Conservation (phyloP, 2,329 filamentous ascomycete genomes). For the Coniochaeta sp. region DNA sequence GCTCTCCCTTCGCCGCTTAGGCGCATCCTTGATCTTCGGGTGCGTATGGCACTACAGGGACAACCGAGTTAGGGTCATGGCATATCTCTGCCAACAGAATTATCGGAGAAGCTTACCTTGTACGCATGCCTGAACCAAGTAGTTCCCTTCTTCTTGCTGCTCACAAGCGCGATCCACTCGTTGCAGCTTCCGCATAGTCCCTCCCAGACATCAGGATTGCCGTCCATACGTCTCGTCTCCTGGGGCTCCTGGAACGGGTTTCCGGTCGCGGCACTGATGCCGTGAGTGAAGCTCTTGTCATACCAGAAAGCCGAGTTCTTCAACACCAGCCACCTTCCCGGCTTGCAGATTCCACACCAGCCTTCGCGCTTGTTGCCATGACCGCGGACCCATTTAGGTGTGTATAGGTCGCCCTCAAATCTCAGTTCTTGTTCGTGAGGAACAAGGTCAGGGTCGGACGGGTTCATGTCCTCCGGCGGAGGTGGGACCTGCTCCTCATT, state of each 20-base stretch:
- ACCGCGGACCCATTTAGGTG: conserved; percentile 74
- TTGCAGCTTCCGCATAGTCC: conserved; percentile 71
- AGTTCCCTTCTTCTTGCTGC: conserved; percentile 86
- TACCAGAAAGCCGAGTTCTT: conserved; percentile 94
- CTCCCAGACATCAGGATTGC: conserved; percentile 76
- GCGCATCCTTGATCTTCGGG: conserved; percentile 62
- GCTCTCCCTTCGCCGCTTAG: conserved; percentile 59
- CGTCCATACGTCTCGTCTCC: conserved; percentile 67
- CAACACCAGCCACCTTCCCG: conserved; percentile 75
- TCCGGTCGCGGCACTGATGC: conserved; percentile 75
- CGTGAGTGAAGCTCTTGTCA: conserved; percentile 84
- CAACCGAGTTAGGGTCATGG: too few relatives aligned
- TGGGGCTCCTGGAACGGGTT: conserved; percentile 71
- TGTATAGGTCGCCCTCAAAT: conserved; percentile 77
- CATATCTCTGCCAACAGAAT: too few relatives aligned
- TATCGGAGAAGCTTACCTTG: conserved; percentile 60
- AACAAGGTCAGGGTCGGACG: conserved; percentile 64
- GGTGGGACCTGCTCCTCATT: conserved; percentile 67
- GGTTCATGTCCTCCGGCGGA: conserved; percentile 75
- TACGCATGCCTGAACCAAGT: conserved; percentile 88
- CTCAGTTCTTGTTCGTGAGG: conserved; percentile 74
- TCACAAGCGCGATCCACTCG: conserved; percentile 74
- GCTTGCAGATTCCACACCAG: conserved; percentile 85
- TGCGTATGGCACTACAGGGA: conserved; percentile 71
- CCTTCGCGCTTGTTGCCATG: conserved; percentile 83